Evolutionary conservation across 257 asterid genomes (phyloP).

Genomic region (Scutellaria galericulata): DNA sequence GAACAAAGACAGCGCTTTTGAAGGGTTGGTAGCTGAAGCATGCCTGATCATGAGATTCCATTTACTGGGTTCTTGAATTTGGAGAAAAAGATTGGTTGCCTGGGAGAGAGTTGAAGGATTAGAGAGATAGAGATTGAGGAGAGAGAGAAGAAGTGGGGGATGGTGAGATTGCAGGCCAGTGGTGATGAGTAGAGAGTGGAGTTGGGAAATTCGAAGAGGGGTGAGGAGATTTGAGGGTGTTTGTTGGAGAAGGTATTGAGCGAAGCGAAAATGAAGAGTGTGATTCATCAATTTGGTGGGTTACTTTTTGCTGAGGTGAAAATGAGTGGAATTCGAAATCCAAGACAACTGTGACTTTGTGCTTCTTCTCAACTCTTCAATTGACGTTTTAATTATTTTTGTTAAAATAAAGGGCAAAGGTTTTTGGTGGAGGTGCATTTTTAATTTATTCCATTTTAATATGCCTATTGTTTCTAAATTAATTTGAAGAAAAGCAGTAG

Average conservation of each 20-base stretch:
- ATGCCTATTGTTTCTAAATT: too few species aligned
- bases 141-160: slow-evolving; percentile 41
- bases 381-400: neutral
- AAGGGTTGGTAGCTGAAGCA: slow-evolving; percentile 47
- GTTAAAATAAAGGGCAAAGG: too few species aligned
- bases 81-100: slow-evolving; percentile 39
- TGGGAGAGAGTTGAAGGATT: slow-evolving; percentile 39
- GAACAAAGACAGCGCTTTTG: slow-evolving; percentile 49
- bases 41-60: slow-evolving; percentile 52
- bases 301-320: too few species aligned
- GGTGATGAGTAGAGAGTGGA: slow-evolving; percentile 49
- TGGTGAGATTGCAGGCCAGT: slow-evolving; percentile 44
- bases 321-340: neutral
- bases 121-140: slow-evolving; percentile 40
- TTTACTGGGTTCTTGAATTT: slow-evolving; percentile 40
- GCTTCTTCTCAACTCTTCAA: too few species aligned
- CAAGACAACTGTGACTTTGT: neutral
- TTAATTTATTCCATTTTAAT: too few species aligned
- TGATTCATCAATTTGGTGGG: slow-evolving; percentile 33
- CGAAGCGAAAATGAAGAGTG: slow-evolving; percentile 37
- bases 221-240: slow-evolving; percentile 33
- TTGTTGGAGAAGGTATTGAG: slow-evolving; percentile 38
- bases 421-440: too few species aligned
- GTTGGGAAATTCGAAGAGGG: slow-evolving; percentile 37
- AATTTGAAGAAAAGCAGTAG: too few species aligned